Conservation (phyloP, 495 filamentous ascomycete genomes). For the Daldinia loculata region DNA sequence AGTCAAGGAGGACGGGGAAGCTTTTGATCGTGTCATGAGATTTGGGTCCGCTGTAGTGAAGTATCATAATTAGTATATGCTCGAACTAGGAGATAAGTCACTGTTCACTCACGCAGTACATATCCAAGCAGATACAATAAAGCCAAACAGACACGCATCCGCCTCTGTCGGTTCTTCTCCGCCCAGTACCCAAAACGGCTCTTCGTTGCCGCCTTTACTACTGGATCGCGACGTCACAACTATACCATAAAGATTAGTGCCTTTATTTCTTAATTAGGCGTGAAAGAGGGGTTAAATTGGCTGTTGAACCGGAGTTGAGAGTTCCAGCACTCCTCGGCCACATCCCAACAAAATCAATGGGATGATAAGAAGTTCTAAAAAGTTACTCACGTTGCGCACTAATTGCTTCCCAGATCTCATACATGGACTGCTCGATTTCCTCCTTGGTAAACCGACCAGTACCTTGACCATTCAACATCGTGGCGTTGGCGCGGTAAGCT, state of each 20-base stretch:
- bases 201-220: conserved; percentile 15
- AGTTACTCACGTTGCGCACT: conserved; percentile 47
- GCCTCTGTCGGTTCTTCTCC: conserved; percentile 63
- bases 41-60: conserved; percentile 54
- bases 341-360: conserved; percentile 5
- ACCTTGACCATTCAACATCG: conserved; percentile 64
- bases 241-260: conserved; percentile 5
- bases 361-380: not conserved
- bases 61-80: not conserved
- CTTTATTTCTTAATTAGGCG: not conserved
- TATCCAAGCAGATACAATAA: conserved; percentile 59
- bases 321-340: too few relatives aligned
- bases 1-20: conserved; percentile 63
- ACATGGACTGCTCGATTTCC: conserved; percentile 56
- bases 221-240: conserved; percentile 26
- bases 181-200: conserved; percentile 67
- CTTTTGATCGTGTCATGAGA: conserved; percentile 53
- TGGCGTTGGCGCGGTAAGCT: conserved; percentile 53
- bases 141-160: conserved; percentile 66
- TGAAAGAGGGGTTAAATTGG: not conserved
- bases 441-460: conserved; percentile 58
- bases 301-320: not conserved
- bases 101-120: conserved; percentile 61
- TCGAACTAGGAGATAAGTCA: not conserved
- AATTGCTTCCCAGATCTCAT: conserved; percentile 63